These are phyloP conservation scores for Aristolochia californica DNA, from an alignment of 164 flowering plant genomes.

Conservation along the genomic window DNA sequence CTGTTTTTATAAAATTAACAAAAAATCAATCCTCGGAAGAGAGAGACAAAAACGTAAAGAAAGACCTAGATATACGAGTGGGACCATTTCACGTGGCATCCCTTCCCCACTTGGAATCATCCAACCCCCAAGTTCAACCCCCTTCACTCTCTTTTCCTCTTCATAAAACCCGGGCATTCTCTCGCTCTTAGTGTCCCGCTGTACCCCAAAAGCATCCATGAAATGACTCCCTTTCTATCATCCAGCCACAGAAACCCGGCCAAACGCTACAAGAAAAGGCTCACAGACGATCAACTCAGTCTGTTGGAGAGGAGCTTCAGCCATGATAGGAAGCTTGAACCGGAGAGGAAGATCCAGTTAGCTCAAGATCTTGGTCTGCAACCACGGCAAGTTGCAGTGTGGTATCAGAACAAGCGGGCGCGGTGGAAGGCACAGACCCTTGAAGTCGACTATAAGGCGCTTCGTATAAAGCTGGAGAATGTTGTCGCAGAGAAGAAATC, in stretches of 20 bases:
- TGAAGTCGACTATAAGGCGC: conserved; percentile 63
- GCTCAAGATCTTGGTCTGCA: conserved; percentile 84
- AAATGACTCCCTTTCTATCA: conserved; percentile 15
- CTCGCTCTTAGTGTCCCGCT: neutral
- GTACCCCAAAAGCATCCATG: neutral
- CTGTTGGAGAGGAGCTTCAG: conserved; percentile 86
- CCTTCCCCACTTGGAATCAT: conserved; percentile 1
- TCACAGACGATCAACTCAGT: conserved; percentile 68
- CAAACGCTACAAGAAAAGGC: conserved; percentile 38
- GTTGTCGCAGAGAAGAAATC: conserved; percentile 24
- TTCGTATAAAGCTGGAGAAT: conserved; percentile 29
- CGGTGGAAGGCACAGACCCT: conserved; percentile 88
- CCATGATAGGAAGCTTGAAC: conserved; percentile 86
- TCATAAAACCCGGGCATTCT: conserved; percentile 5
- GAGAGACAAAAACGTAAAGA: neutral
- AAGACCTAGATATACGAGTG: conserved; percentile 5
- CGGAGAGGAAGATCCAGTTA: conserved; percentile 73
- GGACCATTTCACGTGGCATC: conserved; percentile 17
- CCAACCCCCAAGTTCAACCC: conserved; percentile 7
- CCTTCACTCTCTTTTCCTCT: neutral
- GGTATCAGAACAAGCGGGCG: conserved; percentile 95
- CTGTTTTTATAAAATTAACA: too few species aligned
- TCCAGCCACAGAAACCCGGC: conserved; percentile 11
- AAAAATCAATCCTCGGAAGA: too few species aligned
- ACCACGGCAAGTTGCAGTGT: conserved; percentile 90